Base-by-base conservation (phyloP, 1,284 basidiomycete species). In the Ustilago cynodontis region DNA sequence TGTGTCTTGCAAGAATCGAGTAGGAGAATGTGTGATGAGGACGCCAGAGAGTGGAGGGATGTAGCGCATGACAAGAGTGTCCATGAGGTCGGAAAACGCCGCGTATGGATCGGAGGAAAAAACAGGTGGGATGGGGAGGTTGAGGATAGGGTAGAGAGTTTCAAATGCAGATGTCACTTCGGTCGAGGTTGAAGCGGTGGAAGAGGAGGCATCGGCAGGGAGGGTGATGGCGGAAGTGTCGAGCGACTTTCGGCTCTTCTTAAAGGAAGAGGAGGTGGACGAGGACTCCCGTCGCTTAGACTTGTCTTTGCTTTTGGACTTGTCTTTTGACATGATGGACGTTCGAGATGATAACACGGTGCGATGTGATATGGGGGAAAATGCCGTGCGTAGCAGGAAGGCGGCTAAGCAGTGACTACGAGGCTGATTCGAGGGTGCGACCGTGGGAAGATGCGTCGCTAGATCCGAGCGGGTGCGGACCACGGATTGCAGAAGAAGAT, bases 1-100 rank as follows among this genome's bases (percentile, higher is more conserved):
- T 24, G 89, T 91, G 47, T 89, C 88, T 65, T 90, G 89, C 43
- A 91, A 82, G 85, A 98, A 94, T 26, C 86, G 87, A 52, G 94
- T 88, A 75, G 93, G 91, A 63, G 92, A 92, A 86, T 98, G 94
- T 1, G 94, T 91, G 55, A 98, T 89, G 24, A 98, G 90, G 2
- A 99, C 94, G 68, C 94, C 95, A 61, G 90, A 89, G 53, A 98
- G 88, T 24, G 93, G 91, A 24, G 93, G 92, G 52, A 96, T 91
- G 87, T 98, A 96, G 33, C 83, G 75, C 82, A 86, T 84, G n/a
- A 86, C 79, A 43, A 86, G 77, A 16, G 83, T 80, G 31, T 86
- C 84, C 54, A 85, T 77, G 28, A 81, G 77, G 52, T 86, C 84
- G 6, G 68, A 64, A 16, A 85, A 77, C 13, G 84, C 83, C 0